phyloP scores from a whole-genome alignment of 108 stramenopile species.

The Parietichytrium sp. region DNA sequence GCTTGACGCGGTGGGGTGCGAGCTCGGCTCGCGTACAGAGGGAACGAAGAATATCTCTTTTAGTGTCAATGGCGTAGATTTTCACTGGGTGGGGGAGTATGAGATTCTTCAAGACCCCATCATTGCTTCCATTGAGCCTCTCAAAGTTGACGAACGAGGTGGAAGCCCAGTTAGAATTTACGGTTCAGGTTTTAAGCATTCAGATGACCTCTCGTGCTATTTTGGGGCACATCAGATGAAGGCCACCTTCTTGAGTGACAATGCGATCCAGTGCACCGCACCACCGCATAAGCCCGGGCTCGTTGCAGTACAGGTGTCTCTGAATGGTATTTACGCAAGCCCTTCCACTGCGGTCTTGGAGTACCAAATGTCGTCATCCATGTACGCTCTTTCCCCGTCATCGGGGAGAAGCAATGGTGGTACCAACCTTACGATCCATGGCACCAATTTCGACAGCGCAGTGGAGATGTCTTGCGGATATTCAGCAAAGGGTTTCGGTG shows the following conservation, averaged over 20 bases:
- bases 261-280: background rate
- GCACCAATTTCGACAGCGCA: background rate
- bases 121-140: background rate
- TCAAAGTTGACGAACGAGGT: background rate
- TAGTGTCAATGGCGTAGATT: no score
- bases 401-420: conserved; percentile 5
- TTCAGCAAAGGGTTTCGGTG: no score
- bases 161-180: background rate
- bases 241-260: background rate
- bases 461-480: background rate
- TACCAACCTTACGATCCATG: background rate
- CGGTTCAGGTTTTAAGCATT: background rate
- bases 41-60: no score
- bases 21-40: no score
- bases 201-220: background rate
- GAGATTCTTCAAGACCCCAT: no score
- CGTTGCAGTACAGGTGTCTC: background rate
- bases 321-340: no score
- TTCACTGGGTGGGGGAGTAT: no score
- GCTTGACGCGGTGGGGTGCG: no score
- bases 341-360: no score
- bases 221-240: background rate
- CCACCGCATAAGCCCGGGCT: background rate
- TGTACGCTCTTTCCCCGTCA: background rate
- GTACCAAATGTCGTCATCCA: no score